Evolutionary conservation across 2,329 filamentous ascomycete species (phyloP).

Genomic region (Sclerotinia glacialis): DNA sequence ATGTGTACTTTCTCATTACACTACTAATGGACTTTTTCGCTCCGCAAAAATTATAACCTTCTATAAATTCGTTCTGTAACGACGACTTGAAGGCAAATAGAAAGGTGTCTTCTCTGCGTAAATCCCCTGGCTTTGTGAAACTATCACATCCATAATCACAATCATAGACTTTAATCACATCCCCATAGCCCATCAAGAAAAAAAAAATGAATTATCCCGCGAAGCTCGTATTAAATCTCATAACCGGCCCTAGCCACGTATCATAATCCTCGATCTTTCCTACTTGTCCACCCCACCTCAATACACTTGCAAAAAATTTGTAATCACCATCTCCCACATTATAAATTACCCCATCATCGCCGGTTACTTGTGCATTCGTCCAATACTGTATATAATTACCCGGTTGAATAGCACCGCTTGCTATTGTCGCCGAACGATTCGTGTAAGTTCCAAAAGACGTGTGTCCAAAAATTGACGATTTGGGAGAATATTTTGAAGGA

Average conservation of each 20-base stretch:
- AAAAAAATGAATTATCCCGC: neutral
- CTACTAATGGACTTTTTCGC: too few species aligned
- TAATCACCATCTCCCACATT: slow-evolving; percentile 22
- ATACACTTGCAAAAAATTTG: slow-evolving; percentile 17
- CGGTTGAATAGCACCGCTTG: slow-evolving; percentile 1
- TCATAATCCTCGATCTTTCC: slow-evolving; percentile 15
- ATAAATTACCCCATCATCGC: neutral
- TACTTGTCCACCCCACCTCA: slow-evolving; percentile 18
- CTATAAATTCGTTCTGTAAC: neutral
- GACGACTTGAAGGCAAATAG: neutral
- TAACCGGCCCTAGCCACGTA: slow-evolving; percentile 20
- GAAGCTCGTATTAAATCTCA: slow-evolving; percentile 20
- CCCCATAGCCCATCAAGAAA: too few species aligned
- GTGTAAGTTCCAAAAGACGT: slow-evolving; percentile 19
- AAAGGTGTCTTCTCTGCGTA: neutral
- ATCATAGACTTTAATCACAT: neutral
- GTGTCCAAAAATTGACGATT: slow-evolving; percentile 15
- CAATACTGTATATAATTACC: slow-evolving; percentile 20
- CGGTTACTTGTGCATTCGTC: neutral
- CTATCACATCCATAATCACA: neutral
- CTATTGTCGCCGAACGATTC: neutral
- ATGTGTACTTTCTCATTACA: too few species aligned
- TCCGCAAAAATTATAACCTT: too few species aligned
- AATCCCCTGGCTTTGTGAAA: neutral
- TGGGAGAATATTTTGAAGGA: neutral